Conservation (phyloP, 2,329 filamentous ascomycete species). For the Calonectria pseudoreteaudii region DNA sequence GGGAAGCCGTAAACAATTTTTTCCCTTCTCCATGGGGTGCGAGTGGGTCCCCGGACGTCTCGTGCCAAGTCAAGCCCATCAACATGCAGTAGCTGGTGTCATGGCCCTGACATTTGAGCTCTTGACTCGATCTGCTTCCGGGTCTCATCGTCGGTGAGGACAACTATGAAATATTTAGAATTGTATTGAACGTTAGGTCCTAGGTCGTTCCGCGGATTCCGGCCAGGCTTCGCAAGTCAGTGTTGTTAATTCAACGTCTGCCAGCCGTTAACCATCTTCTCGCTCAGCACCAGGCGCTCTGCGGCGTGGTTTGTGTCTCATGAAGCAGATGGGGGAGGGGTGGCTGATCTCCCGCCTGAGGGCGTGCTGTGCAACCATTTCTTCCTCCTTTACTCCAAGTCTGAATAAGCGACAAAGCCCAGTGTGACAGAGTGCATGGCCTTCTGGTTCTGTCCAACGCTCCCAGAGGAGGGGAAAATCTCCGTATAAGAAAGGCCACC, state of each 20-base stretch:
- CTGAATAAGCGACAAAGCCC: conserved; percentile 16
- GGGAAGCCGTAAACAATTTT: conserved; percentile 3
- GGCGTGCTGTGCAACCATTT: conserved; percentile 10
- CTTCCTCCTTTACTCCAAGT: not conserved
- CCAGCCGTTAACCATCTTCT: not conserved
- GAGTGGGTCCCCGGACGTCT: conserved; percentile 32
- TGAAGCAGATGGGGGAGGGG: conserved; percentile 26
- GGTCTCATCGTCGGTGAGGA: conserved; percentile 25
- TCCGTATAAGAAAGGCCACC: not conserved
- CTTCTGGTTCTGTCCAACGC: not conserved
- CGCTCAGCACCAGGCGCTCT: not conserved
- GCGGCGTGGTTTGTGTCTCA: not conserved
- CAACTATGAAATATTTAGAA: conserved; percentile 7
- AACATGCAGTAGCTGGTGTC: conserved; percentile 29
- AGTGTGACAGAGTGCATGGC: not conserved
- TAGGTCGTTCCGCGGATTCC: conserved; percentile 12
- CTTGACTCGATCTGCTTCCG: conserved; percentile 12
- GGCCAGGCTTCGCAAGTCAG: not conserved
- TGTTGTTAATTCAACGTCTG: not conserved
- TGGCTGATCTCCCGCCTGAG: conserved; percentile 34
- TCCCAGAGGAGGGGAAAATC: not conserved
- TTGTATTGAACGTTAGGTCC: not conserved
- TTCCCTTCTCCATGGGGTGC: conserved; percentile 34
- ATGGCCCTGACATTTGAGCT: conserved; percentile 37
- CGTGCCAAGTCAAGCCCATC: conserved; percentile 35